phyloP scores from a whole-genome alignment of 768 basidiomycete genomes.

The Boletus coccyginus region DNA sequence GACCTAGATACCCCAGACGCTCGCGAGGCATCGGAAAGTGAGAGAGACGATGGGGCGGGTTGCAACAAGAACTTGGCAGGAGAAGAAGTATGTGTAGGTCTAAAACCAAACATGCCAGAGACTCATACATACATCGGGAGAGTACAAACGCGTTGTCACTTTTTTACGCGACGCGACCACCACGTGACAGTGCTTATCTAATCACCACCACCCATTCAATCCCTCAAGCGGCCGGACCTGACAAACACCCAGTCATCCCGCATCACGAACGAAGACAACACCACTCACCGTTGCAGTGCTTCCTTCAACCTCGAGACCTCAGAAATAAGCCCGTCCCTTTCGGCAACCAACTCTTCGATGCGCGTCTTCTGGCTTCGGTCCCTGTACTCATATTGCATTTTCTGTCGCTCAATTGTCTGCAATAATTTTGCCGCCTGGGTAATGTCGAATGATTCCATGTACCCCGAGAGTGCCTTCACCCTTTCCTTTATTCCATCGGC shows the following conservation, averaged over 20 bases:
- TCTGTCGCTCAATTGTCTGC: slow-evolving; percentile 23
- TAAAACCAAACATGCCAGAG: slow-evolving; percentile 43
- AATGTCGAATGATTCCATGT: slow-evolving; percentile 29
- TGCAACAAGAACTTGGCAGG: slow-evolving; percentile 34
- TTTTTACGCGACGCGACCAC: slow-evolving; percentile 25
- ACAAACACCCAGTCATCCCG: background rate
- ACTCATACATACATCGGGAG: background rate
- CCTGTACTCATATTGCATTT: slow-evolving; percentile 20
- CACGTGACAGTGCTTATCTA: slow-evolving; percentile 31
- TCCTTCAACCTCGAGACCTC: slow-evolving; percentile 19
- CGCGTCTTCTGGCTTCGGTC: slow-evolving; percentile 21
- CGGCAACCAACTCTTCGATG: slow-evolving; percentile 19
- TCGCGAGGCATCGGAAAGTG: slow-evolving; percentile 37
- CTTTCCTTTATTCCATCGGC: slow-evolving; percentile 18
- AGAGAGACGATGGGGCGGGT: slow-evolving; percentile 10
- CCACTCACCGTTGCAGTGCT: slow-evolving; percentile 15
- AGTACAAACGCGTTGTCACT: slow-evolving; percentile 10
- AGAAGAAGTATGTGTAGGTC: slow-evolving; percentile 48
- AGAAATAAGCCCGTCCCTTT: slow-evolving; percentile 13
- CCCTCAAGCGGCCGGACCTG: slow-evolving; percentile 10
- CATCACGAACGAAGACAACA: background rate
- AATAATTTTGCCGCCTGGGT: slow-evolving; percentile 11
- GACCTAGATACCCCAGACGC: slow-evolving; percentile 39
- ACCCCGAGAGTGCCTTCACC: slow-evolving; percentile 23
- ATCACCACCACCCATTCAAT: slow-evolving; percentile 3